Percentiles rank a stretch among this genome's conserved stretches.
phyloP scores from a whole-genome alignment of 164 flowering plant genomes.

The Vitis labrusca region DNA sequence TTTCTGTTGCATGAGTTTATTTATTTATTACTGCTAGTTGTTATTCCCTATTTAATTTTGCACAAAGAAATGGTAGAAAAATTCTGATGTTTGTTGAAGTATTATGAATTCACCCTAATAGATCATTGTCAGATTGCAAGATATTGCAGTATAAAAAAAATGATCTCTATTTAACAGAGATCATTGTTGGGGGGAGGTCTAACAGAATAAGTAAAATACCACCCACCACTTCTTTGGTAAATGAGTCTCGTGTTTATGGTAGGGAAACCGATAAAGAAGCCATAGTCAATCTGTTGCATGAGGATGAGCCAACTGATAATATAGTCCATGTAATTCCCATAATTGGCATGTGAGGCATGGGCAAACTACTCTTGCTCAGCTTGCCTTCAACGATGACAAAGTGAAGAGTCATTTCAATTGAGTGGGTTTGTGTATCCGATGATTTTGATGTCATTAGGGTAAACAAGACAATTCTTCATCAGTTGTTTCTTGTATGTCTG shows the following conservation, averaged over 20 bases:
- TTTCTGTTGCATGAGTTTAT: too few species aligned
- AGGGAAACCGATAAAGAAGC: background rate
- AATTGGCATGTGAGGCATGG: conserved; percentile 12
- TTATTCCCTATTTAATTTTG: too few species aligned
- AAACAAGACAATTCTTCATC: conserved; percentile 9
- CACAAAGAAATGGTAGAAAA: too few species aligned
- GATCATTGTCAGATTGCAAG: conserved; percentile 1
- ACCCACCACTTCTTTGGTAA: background rate
- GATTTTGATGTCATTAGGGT: conserved; percentile 9
- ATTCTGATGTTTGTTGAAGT: too few species aligned
- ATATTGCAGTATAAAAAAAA: conserved; percentile 1
- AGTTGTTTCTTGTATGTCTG: background rate
- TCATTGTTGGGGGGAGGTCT: background rate
- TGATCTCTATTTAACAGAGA: background rate
- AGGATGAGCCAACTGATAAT: background rate
- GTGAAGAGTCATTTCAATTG: conserved; percentile 11
- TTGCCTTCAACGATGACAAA: conserved; percentile 1
- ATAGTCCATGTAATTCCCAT: background rate
- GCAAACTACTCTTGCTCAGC: conserved; percentile 10
- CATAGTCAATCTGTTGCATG: background rate
- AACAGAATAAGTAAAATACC: background rate
- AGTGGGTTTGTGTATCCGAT: conserved; percentile 18
- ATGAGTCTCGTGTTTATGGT: conserved; percentile 2
- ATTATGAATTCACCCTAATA: background rate
- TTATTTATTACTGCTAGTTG: too few species aligned